A percentile compares a stretch with the other conserved stretches of the same genome.
Evolutionary conservation across 495 filamentous ascomycete genomes (phyloP).

Genomic region (Neurospora pannonica): DNA sequence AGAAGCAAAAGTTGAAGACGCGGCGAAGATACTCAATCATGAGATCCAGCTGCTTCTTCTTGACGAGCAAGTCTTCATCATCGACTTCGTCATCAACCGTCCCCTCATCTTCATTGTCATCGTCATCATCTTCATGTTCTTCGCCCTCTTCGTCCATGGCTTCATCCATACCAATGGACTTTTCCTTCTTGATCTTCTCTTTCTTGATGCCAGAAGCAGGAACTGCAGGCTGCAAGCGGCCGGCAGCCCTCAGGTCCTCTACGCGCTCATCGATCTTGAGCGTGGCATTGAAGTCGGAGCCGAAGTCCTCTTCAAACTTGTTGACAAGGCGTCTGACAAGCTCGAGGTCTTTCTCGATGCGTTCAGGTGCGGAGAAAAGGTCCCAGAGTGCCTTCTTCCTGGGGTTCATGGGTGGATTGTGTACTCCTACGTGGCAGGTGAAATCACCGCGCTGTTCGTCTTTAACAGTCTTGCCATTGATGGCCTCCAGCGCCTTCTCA

Average conservation of each 20-base stretch:
- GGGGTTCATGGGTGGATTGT: constrained; percentile 74
- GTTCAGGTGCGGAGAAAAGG: constrained; percentile 81
- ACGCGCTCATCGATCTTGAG: constrained; percentile 78
- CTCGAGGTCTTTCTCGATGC: constrained; percentile 75
- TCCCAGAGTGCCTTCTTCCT: constrained; percentile 98
- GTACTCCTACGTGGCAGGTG: constrained; percentile 91
- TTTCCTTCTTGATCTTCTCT: constrained; percentile 45
- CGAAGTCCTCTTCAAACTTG: constrained; percentile 76
- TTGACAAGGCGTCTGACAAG: constrained; percentile 64
- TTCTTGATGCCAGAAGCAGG: constrained; percentile 45
- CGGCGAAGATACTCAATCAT: constrained; percentile 93
- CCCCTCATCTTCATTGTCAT: constrained; percentile 65
- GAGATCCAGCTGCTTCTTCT: constrained; percentile 95
- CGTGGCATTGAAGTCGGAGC: constrained; percentile 58
- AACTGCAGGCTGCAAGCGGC: constrained; percentile 60
- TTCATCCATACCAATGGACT: constrained; percentile 54
- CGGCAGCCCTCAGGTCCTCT: constrained; percentile 63
- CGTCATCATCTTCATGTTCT: constrained; percentile 56
- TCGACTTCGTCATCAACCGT: constrained; percentile 76
- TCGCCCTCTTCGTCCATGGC: constrained; percentile 62
- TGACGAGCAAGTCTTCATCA: constrained; percentile 76
- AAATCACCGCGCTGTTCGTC: constrained; percentile 90
- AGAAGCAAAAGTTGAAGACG: constrained; percentile 98
- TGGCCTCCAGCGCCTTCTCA: constrained; percentile 77
- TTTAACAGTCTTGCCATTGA: constrained; percentile 94